Percentiles rank a stretch among this genome's conserved stretches.
These are phyloP conservation scores for Epichloe aotearoae DNA, from an alignment of 2,329 filamentous ascomycete genomes.

Conservation along the genomic window DNA sequence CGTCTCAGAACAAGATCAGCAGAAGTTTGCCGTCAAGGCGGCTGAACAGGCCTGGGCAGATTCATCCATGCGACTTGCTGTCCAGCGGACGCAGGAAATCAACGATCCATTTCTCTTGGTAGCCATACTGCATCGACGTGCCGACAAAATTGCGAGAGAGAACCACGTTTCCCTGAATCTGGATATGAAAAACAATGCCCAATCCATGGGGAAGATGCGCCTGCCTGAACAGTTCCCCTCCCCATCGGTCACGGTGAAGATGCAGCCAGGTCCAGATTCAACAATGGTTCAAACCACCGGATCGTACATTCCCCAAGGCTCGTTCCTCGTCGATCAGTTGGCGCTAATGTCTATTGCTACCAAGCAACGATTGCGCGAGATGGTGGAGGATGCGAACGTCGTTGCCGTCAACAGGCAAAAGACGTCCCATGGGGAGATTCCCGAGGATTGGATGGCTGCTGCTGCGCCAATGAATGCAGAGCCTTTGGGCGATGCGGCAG, in stretches of 20 bases:
- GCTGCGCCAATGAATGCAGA: conserved; percentile 41
- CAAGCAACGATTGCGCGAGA: conserved; percentile 61
- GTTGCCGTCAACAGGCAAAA: conserved; percentile 60
- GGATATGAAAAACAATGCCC: conserved; percentile 36
- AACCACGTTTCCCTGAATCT: conserved; percentile 42
- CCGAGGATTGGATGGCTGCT: conserved; percentile 61
- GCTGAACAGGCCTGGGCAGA: conserved; percentile 53
- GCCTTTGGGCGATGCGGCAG: conserved; percentile 14
- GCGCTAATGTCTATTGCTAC: conserved; percentile 72
- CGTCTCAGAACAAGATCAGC: conserved; percentile 35
- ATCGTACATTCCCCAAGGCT: conserved; percentile 61
- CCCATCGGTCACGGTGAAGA: conserved; percentile 40
- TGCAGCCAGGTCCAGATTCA: conserved; percentile 46
- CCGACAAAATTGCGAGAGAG: conserved; percentile 43
- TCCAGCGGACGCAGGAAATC: conserved; percentile 53
- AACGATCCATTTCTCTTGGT: conserved; percentile 61
- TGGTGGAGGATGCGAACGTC: conserved; percentile 65
- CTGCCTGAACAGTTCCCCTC: conserved; percentile 34
- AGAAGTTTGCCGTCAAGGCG: conserved; percentile 51
- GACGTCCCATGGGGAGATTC: conserved; percentile 69
- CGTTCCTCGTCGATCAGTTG: conserved; percentile 67
- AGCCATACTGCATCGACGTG: conserved; percentile 44
- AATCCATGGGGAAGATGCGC: conserved; percentile 34
- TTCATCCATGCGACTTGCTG: conserved; percentile 48
- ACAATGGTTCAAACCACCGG: conserved; percentile 49